Conservation (phyloP, 2,329 filamentous ascomycete genomes). For the Fragosphaeria purpurea region DNA sequence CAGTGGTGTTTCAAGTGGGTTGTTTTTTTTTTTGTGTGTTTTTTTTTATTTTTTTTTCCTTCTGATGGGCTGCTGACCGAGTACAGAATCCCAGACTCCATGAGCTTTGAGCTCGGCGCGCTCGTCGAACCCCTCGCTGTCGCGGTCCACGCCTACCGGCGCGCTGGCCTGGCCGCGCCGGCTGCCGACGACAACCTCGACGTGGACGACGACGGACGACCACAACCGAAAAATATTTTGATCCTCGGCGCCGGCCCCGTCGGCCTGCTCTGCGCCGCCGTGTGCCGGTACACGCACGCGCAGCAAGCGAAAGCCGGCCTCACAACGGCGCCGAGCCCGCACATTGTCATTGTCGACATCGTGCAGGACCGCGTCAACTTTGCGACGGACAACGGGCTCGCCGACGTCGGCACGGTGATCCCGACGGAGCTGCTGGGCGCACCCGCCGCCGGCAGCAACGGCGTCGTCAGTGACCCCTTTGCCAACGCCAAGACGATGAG, state of each 20-base stretch:
- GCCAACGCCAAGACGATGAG: conserved; percentile 28
- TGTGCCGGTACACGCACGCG: conserved; percentile 25
- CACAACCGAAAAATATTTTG: conserved; percentile 25
- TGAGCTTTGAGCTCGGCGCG: conserved; percentile 45
- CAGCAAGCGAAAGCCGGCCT: conserved; percentile 27
- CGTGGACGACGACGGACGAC: no score
- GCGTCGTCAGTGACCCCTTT: conserved; percentile 12
- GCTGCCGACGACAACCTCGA: conserved; percentile 17
- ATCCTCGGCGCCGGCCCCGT: conserved; percentile 53
- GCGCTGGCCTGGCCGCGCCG: conserved; percentile 31
- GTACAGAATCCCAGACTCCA: conserved; percentile 31
- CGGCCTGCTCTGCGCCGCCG: conserved; percentile 48
- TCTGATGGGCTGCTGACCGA: no score
- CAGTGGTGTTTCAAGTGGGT: conserved; percentile 19
- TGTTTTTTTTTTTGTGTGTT: no score
- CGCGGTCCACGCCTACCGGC: conserved; percentile 44
- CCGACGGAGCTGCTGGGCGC: conserved; percentile 37
- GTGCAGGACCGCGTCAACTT: conserved; percentile 47
- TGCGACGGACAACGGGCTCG: conserved; percentile 45
- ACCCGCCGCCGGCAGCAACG: conserved; percentile 35
- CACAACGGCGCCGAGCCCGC: conserved; percentile 20
- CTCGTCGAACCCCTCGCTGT: conserved; percentile 50
- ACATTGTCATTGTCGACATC: conserved; percentile 46
- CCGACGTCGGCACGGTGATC: conserved; percentile 41
- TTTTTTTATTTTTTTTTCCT: no score